Percentiles rank a stretch among this genome's conserved stretches.
These are phyloP conservation scores for Dalbergia oliveri DNA, from an alignment of 306 rosid genomes.

Conservation along the genomic window DNA sequence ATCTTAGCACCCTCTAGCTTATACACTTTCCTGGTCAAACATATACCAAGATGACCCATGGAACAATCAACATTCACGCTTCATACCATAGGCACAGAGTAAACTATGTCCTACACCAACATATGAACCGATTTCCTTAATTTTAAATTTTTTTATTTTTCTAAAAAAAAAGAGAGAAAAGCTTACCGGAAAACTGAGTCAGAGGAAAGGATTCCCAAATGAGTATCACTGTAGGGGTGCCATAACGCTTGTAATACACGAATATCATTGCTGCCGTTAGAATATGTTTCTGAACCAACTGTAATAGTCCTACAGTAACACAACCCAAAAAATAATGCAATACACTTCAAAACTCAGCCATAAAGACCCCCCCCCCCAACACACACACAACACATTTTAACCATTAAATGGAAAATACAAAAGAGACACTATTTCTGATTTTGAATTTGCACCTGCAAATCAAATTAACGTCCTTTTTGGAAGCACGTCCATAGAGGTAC, in stretches of 20 bases:
- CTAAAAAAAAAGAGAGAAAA: background rate
- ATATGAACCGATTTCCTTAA: background rate
- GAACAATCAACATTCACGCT: constrained; percentile 20
- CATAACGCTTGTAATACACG: constrained; percentile 75
- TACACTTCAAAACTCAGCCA: constrained; percentile 16
- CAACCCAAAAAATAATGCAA: constrained; percentile 9
- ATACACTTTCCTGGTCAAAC: constrained; percentile 16
- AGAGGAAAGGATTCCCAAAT: constrained; percentile 92
- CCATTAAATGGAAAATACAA: background rate
- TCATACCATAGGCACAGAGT: constrained; percentile 20
- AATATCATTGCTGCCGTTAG: constrained; percentile 58
- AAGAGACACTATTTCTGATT: constrained; percentile 34
- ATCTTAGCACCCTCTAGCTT: constrained; percentile 4
- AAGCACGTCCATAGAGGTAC: constrained; percentile 80
- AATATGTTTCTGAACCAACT: constrained; percentile 71
- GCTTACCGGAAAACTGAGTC: constrained; percentile 93
- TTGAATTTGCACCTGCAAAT: constrained; percentile 74
- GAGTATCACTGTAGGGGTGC: constrained; percentile 88
- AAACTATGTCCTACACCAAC: background rate
- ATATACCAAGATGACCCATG: constrained; percentile 22
- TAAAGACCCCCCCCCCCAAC: too few species aligned
- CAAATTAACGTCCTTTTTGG: constrained; percentile 61
- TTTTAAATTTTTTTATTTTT: too few species aligned
- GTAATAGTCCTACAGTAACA: constrained; percentile 70
- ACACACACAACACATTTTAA: too few species aligned